Percentiles rank a stretch among this genome's conserved stretches.
phyloP scores from a whole-genome alignment of 2,329 filamentous ascomycete genomes.

The Coniochaeta sp. region DNA sequence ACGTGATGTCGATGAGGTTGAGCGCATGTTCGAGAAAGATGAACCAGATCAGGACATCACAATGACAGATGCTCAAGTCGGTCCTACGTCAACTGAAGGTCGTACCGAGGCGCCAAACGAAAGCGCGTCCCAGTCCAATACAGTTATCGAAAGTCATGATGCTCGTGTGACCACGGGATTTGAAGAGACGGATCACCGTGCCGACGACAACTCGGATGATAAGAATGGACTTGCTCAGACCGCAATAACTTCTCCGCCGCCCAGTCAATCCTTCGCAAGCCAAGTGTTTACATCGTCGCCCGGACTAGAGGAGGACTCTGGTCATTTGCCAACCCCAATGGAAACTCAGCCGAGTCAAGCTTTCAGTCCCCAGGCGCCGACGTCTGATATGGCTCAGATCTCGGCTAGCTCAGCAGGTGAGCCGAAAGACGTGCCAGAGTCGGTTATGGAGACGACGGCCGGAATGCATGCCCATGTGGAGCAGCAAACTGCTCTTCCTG shows the following conservation, averaged over 20 bases:
- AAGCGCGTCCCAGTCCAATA: neutral
- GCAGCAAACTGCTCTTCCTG: neutral
- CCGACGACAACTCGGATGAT: neutral
- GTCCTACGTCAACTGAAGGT: neutral
- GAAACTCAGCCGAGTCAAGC: neutral
- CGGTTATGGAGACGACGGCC: neutral
- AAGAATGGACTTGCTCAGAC: neutral
- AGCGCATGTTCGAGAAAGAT: neutral
- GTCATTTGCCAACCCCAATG: neutral
- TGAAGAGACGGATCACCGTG: neutral
- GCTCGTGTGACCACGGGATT: neutral
- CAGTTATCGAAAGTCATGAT: neutral
- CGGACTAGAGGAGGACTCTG: neutral
- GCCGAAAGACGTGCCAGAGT: neutral
- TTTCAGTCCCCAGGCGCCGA: neutral
- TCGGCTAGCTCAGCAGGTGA: neutral
- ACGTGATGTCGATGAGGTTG: neutral
- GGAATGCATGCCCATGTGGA: neutral
- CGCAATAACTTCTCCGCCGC: slow-evolving; percentile 7
- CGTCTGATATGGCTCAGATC: neutral
- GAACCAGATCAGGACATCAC: neutral
- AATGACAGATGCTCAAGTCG: neutral
- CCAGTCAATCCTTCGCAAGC: slow-evolving; percentile 17
- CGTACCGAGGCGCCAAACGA: neutral
- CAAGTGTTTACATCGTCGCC: slow-evolving; percentile 9